A percentile compares a stretch with the other conserved stretches of the same genome.
phyloP scores from a whole-genome alignment of 2,329 filamentous ascomycete species.

The Phyllosticta citrichinensis region DNA sequence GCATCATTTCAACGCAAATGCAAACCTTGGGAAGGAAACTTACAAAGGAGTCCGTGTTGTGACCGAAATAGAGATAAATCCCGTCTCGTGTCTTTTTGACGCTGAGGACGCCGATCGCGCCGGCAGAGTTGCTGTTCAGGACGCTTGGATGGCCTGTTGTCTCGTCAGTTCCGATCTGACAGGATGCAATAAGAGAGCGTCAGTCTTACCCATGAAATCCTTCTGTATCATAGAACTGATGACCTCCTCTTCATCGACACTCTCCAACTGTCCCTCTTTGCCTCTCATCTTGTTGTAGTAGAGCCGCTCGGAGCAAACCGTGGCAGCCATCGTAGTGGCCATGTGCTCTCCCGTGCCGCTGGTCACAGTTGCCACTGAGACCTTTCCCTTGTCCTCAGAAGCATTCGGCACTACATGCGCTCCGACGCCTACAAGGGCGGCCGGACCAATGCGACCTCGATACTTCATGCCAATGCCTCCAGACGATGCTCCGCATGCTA shows the following conservation, averaged over 20 bases:
- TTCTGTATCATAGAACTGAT: conserved; percentile 67
- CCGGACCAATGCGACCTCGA: conserved; percentile 79
- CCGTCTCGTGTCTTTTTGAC: conserved; percentile 75
- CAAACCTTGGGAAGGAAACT: conserved; percentile 15
- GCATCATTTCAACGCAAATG: not conserved
- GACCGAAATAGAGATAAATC: conserved; percentile 81
- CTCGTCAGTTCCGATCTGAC: not conserved
- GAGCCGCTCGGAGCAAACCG: conserved; percentile 74
- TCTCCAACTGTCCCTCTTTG: conserved; percentile 46
- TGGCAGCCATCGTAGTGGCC: conserved; percentile 86
- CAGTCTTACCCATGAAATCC: conserved; percentile 70
- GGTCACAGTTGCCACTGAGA: conserved; percentile 72
- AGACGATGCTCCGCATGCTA: conserved; percentile 91
- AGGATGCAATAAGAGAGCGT: not conserved
- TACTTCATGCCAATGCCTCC: conserved; percentile 99
- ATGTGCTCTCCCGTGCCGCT: conserved; percentile 97
- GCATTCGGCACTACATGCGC: conserved; percentile 78
- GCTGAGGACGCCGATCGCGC: conserved; percentile 81
- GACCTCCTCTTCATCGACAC: conserved; percentile 66
- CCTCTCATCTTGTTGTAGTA: conserved; percentile 59
- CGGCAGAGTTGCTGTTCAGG: conserved; percentile 64
- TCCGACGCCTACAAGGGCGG: conserved; percentile 84
- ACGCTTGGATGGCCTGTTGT: conserved; percentile 65
- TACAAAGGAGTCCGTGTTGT: conserved; percentile 82
- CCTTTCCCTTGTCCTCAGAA: conserved; percentile 55